Evolutionary conservation across 129 eudicot genomes (phyloP).

Genomic region (Chrysanthemum lavandulifolium): DNA sequence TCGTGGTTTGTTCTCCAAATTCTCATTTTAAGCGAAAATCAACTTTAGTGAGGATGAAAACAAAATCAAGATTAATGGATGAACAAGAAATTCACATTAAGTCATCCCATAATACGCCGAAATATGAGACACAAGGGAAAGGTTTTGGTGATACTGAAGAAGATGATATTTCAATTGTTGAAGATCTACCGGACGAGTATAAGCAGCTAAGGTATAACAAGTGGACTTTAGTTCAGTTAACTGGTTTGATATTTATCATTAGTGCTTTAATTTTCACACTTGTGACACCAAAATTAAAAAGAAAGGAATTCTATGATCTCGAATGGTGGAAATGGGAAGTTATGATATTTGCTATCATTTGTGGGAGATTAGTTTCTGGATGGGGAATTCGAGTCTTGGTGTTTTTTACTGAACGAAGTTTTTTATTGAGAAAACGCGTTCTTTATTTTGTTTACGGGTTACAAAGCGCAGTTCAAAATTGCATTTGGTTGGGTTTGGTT

Average conservation of each 20-base stretch:
- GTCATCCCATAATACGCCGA: conserved; percentile 27
- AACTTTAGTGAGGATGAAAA: conserved; percentile 39
- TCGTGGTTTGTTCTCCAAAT: conserved; percentile 48
- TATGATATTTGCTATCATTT: conserved; percentile 60
- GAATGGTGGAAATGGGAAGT: conserved; percentile 69
- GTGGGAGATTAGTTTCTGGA: conserved; percentile 66
- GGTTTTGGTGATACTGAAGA: conserved; percentile 43
- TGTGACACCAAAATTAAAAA: conserved; percentile 23
- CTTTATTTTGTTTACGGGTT: conserved; percentile 59
- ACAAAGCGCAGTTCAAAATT: conserved; percentile 46
- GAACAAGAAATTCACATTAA: conserved; percentile 41
- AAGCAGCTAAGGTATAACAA: conserved; percentile 53
- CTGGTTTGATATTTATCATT: conserved; percentile 42
- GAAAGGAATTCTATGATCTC: conserved; percentile 28
- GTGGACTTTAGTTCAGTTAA: conserved; percentile 50
- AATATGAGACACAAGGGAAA: conserved; percentile 36
- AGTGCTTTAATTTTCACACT: conserved; percentile 56
- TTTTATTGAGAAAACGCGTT: conserved; percentile 59
- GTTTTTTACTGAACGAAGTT: conserved; percentile 60
- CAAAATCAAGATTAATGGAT: conserved; percentile 68
- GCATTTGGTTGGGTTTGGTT: conserved; percentile 42
- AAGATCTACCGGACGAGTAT: conserved; percentile 71
- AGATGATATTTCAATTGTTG: conserved; percentile 42
- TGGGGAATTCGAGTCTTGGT: conserved; percentile 57
- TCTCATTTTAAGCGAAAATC: conserved; percentile 41